phyloP scores from a whole-genome alignment of 495 filamentous ascomycete species.

The Venustampulla echinocandica region DNA sequence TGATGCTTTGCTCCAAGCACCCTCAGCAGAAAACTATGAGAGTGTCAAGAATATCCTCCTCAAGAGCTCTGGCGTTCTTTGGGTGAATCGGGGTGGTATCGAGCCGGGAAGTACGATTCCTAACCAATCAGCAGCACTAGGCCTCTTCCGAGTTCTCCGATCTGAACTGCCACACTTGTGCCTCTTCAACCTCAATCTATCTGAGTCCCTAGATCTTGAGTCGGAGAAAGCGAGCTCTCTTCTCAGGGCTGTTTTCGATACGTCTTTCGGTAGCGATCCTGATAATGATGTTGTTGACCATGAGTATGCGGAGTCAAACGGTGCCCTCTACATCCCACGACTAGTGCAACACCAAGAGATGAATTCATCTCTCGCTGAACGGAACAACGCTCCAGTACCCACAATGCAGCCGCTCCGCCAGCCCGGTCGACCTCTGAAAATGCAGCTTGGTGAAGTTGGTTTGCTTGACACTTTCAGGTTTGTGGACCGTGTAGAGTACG shows the following conservation, averaged over 20 bases:
- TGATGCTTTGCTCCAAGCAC: background rate
- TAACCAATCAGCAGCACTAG: background rate
- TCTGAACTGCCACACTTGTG: background rate
- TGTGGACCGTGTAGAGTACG: slow-evolving; percentile 4
- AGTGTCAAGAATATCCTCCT: background rate
- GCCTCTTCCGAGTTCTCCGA: slow-evolving; percentile 1
- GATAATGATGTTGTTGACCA: background rate
- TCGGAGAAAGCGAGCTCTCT: background rate
- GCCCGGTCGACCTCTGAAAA: background rate
- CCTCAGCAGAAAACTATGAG: background rate
- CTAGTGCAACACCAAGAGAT: background rate
- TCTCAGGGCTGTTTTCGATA: background rate
- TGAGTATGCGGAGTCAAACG: slow-evolving; percentile 8
- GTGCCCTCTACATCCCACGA: slow-evolving; percentile 5
- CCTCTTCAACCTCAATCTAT: slow-evolving; percentile 1
- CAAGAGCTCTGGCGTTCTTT: slow-evolving; percentile 6
- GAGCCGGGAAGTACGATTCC: background rate
- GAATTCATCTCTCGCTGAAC: background rate
- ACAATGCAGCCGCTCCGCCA: background rate
- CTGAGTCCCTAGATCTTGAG: background rate
- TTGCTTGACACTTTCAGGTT: slow-evolving; percentile 15
- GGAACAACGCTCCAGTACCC: background rate
- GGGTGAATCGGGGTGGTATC: slow-evolving; percentile 5
- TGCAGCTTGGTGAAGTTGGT: slow-evolving; percentile 11
- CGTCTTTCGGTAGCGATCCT: background rate